Base-by-base conservation (phyloP, 345 rosid genomes). In the Sisymbrium altissimum region DNA sequence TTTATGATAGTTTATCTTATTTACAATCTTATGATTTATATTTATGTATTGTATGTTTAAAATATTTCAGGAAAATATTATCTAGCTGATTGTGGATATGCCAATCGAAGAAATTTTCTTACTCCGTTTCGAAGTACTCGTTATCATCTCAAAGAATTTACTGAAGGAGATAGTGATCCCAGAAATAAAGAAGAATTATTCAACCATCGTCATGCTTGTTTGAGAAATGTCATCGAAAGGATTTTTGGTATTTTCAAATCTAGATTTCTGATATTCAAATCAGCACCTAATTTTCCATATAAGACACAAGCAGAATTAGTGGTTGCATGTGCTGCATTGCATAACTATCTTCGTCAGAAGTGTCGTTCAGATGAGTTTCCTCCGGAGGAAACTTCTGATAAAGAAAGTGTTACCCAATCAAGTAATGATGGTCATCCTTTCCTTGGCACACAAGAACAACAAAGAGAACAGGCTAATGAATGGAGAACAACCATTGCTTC, bases 321-420 rank as follows among this genome's bases (percentile, higher is more conserved):
- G n/a, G 25, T 56, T 32, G 41, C 41, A 56, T 56, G 62, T 56
- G 41, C 14, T 32, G 62, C 38, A 30, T 56, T 56, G 41, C 41
- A 56, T 33, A 32, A 56, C n/a, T 53, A 27, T 53, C 58, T 53
- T 14, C 35, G 35, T 13, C 58, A 25, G 9, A 9, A 53, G 18
- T 53, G 58, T 53, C 58, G 35, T 53, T 53, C 35, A 23, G 58
- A 53, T 53, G 35, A 53, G 33, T 53, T 53, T 53, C 58, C 58
- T 53, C 35, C 9, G 2, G 58, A 53, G 9, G 58, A 53, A 27
- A 12, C 35, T 53, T n/a, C n/a, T n/a, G n/a, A n/a, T n/a, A n/a
- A n/a, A n/a, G n/a, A n/a, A n/a, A n/a, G n/a, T n/a, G n/a, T n/a
- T n/a, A n/a, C n/a, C n/a, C n/a, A n/a, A n/a, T n/a, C n/a, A n/a